Base-by-base conservation (phyloP, 495 filamentous ascomycete genomes). In the Aspergillus affinis region DNA sequence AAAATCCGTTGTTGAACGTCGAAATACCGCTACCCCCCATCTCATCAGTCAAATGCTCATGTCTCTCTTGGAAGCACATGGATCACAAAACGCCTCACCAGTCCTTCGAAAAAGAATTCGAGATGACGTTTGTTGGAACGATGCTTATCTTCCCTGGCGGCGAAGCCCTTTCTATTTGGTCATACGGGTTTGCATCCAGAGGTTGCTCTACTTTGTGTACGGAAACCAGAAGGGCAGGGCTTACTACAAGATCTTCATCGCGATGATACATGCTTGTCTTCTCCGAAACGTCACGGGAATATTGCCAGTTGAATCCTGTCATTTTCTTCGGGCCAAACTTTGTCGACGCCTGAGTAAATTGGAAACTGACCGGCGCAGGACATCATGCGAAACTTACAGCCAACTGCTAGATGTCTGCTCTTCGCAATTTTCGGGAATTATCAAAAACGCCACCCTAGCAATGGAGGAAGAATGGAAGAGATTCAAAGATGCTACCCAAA, bases 291-390 rank as follows among this genome's bases (percentile, higher is more conserved):
- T 51, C 27, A 30, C 64, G 2, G 27, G 48, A 4, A 51, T 62
- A 3, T 51, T 80, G 0, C 47, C 47, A 9, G 63, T 62, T 2
- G 79, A 80, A n/a, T 29, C 59, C 21, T 48, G 65, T 0, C 60
- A 69, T 27, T 75, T 75, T 20, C 70, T 84, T 1, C 80, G 70
- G 45, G 56, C 75, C 17, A 88, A 88, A 61, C 71, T 88, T 4
- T 81, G 79, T 57, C 80, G 84, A 20, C 84, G 85, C n/a, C 71
- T 87, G 27, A 79, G 75, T 9, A 88, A 88, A 65, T 45, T 88
- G 9, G 81, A 87, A 47, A 54, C 63, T n/a, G 75, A 82, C 17
- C 69, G 60, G 20, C 23, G 32, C 4, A 53, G 32, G n/a, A 19
- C 0, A 6, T 7, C 4, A 4, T 47, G 56, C 57, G 13, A 7